These are phyloP conservation scores for Mucor plumbeus DNA, from an alignment of 371 early-diverging fungal species.

Conservation along the genomic window DNA sequence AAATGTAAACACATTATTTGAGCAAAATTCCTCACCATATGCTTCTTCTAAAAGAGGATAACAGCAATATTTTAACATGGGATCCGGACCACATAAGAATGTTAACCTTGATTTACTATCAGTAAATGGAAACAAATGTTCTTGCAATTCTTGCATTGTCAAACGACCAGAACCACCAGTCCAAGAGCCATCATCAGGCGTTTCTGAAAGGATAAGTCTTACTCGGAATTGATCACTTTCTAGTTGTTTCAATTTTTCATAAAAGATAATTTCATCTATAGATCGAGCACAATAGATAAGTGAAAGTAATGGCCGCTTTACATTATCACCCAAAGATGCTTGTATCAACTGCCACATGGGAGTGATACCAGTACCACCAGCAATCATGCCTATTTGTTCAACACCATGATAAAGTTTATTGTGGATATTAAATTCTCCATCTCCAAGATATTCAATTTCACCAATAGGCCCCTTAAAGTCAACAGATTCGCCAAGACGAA, in stretches of 20 bases:
- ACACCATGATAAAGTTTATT: neutral
- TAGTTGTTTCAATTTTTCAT: constrained; percentile 74
- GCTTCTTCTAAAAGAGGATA: constrained; percentile 13
- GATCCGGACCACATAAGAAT: constrained; percentile 90
- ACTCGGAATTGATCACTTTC: constrained; percentile 80
- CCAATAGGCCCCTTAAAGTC: constrained; percentile 89
- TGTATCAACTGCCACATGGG: constrained; percentile 82
- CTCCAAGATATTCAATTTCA: constrained; percentile 67
- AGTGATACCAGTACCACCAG: constrained; percentile 92
- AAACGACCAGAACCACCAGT: constrained; percentile 71
- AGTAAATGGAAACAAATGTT: constrained; percentile 63
- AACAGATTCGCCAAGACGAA: constrained; percentile 76
- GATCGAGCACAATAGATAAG: constrained; percentile 87
- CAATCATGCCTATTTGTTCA: constrained; percentile 80
- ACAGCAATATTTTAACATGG: constrained; percentile 49
- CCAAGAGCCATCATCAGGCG: constrained; percentile 46
- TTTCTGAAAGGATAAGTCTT: constrained; percentile 34
- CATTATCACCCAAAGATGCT: constrained; percentile 58
- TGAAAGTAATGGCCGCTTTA: constrained; percentile 79
- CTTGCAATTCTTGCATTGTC: constrained; percentile 64
- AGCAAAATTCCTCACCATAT: constrained; percentile 5
- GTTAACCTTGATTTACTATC: constrained; percentile 57
- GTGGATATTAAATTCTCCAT: constrained; percentile 6
- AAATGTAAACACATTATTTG: constrained; percentile 6
- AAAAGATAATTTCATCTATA: constrained; percentile 84